Evolutionary conservation across 345 rosid species (phyloP), one percentile per base, ranked within the genome.

Genomic region (Salix purpurea): DNA sequence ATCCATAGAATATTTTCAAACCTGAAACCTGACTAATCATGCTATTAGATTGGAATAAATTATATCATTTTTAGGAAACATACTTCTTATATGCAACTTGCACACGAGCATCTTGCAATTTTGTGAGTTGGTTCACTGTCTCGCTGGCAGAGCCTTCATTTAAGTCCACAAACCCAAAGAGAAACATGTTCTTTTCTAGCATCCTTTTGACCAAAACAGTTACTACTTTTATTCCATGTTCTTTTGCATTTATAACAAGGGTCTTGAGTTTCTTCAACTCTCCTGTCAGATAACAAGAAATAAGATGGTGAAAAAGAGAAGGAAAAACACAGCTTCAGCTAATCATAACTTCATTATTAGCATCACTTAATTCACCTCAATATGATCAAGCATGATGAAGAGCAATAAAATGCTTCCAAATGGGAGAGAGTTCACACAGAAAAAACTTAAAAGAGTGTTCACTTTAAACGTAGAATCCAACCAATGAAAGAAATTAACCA

Each of bases 141-240:
- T 87, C 86, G 6, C 69, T 70, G 58, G 75, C 67, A 44, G 88
- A 87, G 64, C 79, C 83, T 81, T 89, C 89, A 70, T 83, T 82
- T 56, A 87, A 30, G 74, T 90, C 93, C 28, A 91, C 90, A 78
- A 78, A 80, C 66, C 99, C 99, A 87, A 85, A 91, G 44, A 93
- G 85, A 81, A 93, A 96, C 83, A 81, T 76, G 68, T 84, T 85
- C 72, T 78, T 86, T 69, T 89, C 91, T 54, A 96, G 78, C 98
- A 93, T 90, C 82, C 84, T 86, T 82, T 84, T 90, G 32, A 91
- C 89, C 69, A 91, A 70, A 75, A 80, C 74, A 21, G 84, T 80
- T 32, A 87, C 97, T 67, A 83, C 87, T 70, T 65, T 79, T 68
- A 89, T 77, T 75, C 85, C 85, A 66, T 78, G 79, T 44, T 77